phyloP scores from a whole-genome alignment of 169 alveolate species.

The Plasmodium inui region DNA sequence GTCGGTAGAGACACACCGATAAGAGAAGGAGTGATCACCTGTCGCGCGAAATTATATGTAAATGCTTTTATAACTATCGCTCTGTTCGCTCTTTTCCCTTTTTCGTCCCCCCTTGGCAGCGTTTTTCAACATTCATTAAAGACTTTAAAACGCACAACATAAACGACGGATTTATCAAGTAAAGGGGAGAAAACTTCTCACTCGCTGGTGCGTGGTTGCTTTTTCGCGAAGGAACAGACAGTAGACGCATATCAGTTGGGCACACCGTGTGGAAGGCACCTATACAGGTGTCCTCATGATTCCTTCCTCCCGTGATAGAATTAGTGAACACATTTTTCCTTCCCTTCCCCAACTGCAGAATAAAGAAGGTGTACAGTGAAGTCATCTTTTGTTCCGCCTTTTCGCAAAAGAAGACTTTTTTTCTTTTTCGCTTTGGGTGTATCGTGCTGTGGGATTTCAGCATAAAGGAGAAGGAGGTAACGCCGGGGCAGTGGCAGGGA shows the following conservation, averaged over 20 bases:
- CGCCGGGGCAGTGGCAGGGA: not conserved
- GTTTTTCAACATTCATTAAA: slow-evolving; percentile 42
- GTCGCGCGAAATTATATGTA: not conserved
- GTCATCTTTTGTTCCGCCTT: slow-evolving; percentile 80
- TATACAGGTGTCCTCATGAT: not conserved
- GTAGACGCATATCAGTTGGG: not conserved
- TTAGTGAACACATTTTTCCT: not conserved
- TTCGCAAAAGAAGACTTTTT: slow-evolving; percentile 71
- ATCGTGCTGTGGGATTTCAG: slow-evolving; percentile 83
- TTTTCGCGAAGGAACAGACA: not conserved
- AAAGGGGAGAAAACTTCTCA: not conserved
- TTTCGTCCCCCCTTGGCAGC: not conserved
- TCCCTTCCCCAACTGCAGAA: slow-evolving; percentile 42
- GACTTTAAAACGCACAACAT: slow-evolving; percentile 51
- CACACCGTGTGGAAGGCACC: not conserved
- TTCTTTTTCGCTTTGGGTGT: slow-evolving; percentile 82
- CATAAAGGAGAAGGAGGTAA: slow-evolving; percentile 80
- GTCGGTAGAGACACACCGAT: not conserved
- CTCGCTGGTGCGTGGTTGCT: not conserved
- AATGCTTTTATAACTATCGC: not conserved
- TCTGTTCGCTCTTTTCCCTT: not conserved
- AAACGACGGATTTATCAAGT: slow-evolving; percentile 45
- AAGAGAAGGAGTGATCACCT: not conserved
- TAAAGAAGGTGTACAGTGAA: slow-evolving; percentile 81
- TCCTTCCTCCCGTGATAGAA: not conserved